These are phyloP conservation scores for Andrographis paniculata DNA, from an alignment of 305 asterid species.

Conservation along the genomic window DNA sequence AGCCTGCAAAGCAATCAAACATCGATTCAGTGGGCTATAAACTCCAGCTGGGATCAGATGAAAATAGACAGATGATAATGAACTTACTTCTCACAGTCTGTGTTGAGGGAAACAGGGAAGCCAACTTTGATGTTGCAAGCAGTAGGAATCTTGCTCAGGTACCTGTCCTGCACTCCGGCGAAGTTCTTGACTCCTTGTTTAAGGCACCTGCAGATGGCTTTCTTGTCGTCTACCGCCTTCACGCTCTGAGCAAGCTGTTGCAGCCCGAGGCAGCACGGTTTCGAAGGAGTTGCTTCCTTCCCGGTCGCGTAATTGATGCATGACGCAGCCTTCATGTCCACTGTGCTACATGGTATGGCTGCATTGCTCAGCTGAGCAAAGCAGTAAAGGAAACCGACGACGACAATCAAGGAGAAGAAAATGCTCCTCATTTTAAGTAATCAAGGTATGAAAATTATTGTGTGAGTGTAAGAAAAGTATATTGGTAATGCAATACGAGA, in stretches of 20 bases:
- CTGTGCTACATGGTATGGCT: conserved; percentile 35
- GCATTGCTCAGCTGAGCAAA: conserved; percentile 39
- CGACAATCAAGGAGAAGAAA: conserved; percentile 27
- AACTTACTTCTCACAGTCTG: conserved; percentile 40
- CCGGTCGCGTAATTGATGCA: conserved; percentile 42
- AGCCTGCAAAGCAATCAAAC: conserved; percentile 29
- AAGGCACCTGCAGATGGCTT: conserved; percentile 58
- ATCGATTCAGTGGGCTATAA: background rate
- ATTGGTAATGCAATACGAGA: no score
- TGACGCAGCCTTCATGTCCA: conserved; percentile 37
- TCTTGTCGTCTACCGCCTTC: conserved; percentile 44
- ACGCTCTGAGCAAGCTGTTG: conserved; percentile 28
- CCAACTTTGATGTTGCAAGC: conserved; percentile 48
- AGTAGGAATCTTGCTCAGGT: conserved; percentile 43
- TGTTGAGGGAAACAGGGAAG: conserved; percentile 54
- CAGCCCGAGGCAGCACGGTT: conserved; percentile 43
- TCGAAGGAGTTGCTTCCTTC: conserved; percentile 24
- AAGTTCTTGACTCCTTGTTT: conserved; percentile 42
- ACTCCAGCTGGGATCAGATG: background rate
- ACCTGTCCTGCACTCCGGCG: conserved; percentile 45
- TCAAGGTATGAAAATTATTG: conserved; percentile 1
- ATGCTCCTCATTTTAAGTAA: conserved; percentile 30
- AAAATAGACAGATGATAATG: background rate
- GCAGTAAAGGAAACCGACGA: conserved; percentile 32
- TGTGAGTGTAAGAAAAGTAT: conserved; percentile 12